Base-by-base conservation (phyloP, 768 basidiomycete species). In the Cubamyces sp. region DNA sequence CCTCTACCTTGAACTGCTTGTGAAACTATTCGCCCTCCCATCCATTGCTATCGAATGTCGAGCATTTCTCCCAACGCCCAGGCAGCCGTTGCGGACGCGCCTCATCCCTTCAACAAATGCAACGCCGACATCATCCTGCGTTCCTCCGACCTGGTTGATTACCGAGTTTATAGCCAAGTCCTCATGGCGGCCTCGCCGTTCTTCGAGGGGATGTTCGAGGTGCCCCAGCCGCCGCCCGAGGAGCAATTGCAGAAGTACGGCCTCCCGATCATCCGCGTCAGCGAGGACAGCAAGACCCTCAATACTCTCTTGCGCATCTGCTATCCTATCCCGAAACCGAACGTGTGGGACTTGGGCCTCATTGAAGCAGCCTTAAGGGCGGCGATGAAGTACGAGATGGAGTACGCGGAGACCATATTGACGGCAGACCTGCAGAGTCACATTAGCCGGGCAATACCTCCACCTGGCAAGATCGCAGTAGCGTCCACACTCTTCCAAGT, bases 171-270 rank as follows among this genome's bases (percentile, higher is more conserved):
- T 77, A 84, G 81, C 64, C 69, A 81, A 40, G 74, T 86, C 54
- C 75, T 87, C 34, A 78, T 82, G n/a, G 71, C 84, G 34, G 79
- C 84, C 1, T 87, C 85, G 15, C 77, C 84, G 5, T 81, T 87
- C 69, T 87, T 87, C 66, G 75, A 75, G 55, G 77, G 78, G 62
- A 79, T 84, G 74, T 82, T 87, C 65, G 76, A 78, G 8, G 72
- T 86, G 39, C 84, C 84, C 28, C 73, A 74, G 40, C 77, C 82
- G 0, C 23, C 42, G 14, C 16, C 48, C 7, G 54, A 50, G 6
- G 40, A 54, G 26, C 18, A 58, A 30, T 18, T 19, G 40, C 34
- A 49, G 42, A 23, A 19, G 55, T 42, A 19, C 26, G 48, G 23
- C 60, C 54, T 11, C 34, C 34, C 34, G 34, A 42, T 49, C 43